Percentiles rank a stretch among this genome's conserved stretches.
Conservation (phyloP, 305 asterid species). For the Withania somnifera region DNA sequence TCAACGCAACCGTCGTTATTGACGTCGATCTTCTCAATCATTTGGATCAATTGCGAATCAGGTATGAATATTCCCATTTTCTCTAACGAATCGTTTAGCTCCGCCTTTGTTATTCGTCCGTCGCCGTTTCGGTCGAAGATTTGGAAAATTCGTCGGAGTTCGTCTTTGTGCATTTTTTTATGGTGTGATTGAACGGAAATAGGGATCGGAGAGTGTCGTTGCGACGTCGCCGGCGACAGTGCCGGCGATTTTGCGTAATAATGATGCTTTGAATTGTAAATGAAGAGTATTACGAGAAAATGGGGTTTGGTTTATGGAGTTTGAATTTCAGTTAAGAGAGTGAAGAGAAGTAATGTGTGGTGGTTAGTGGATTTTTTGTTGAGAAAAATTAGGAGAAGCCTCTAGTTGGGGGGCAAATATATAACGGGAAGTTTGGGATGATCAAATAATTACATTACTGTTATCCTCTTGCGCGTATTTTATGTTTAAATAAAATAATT, state of each 20-base stretch:
- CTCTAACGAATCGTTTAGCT: constrained; percentile 48
- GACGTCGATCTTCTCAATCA: constrained; percentile 55
- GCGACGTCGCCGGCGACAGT: constrained; percentile 5
- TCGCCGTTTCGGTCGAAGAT: constrained; percentile 71
- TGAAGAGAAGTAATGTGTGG: neutral
- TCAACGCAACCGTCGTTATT: constrained; percentile 66
- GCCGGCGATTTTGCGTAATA: too few relatives aligned
- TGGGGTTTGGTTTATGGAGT: neutral
- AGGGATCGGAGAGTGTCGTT: neutral
- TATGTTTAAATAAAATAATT: too few relatives aligned
- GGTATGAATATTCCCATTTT: constrained; percentile 73
- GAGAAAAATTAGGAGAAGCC: neutral
- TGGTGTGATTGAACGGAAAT: constrained; percentile 1
- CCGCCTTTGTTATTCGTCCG: constrained; percentile 56
- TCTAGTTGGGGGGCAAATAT: neutral
- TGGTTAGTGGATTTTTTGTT: neutral
- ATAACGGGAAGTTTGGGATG: neutral
- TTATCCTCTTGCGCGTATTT: too few relatives aligned
- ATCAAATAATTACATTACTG: neutral
- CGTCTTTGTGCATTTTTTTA: constrained; percentile 38
- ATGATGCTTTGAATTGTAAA: too few relatives aligned
- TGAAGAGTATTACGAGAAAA: constrained; percentile 33
- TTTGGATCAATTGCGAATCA: constrained; percentile 31
- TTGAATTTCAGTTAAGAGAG: neutral
- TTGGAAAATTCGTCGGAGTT: constrained; percentile 55